A percentile compares a stretch with the other conserved stretches of the same genome.
Evolutionary conservation across 257 asterid genomes (phyloP).

Genomic region (Solanum sitiens): DNA sequence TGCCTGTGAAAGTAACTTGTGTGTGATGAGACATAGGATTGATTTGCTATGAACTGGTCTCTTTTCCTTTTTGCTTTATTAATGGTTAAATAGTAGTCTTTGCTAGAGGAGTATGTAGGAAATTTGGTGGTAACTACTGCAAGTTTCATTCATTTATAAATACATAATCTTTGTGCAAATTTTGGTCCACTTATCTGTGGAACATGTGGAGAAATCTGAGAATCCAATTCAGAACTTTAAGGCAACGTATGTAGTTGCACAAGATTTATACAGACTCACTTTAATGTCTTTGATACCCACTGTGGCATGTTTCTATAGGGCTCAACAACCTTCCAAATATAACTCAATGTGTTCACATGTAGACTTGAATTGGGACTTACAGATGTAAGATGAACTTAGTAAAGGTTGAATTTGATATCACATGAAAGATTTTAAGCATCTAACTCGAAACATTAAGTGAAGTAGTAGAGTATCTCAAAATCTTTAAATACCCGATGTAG

Average conservation of each 20-base stretch:
- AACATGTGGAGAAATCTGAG: not conserved
- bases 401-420: not conserved
- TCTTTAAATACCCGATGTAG: not conserved
- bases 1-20: not conserved
- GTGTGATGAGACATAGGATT: not conserved
- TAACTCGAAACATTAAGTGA: not conserved
- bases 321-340: not conserved
- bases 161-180: not conserved
- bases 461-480: not conserved
- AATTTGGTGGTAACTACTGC: not conserved
- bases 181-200: not conserved
- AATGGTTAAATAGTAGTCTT: not conserved
- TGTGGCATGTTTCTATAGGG: not conserved
- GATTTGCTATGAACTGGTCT: not conserved
- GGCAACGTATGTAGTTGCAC: not conserved
- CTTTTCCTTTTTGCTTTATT: not conserved
- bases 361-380: not conserved
- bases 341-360: not conserved
- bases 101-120: not conserved
- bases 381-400: not conserved
- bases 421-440: not conserved
- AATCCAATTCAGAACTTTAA: not conserved
- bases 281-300: not conserved
- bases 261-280: not conserved
- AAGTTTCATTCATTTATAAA: not conserved